Evolutionary conservation across 768 basidiomycete species (phyloP), one percentile per base, ranked within the genome.

Genomic region (Kwoniella botswanensis): DNA sequence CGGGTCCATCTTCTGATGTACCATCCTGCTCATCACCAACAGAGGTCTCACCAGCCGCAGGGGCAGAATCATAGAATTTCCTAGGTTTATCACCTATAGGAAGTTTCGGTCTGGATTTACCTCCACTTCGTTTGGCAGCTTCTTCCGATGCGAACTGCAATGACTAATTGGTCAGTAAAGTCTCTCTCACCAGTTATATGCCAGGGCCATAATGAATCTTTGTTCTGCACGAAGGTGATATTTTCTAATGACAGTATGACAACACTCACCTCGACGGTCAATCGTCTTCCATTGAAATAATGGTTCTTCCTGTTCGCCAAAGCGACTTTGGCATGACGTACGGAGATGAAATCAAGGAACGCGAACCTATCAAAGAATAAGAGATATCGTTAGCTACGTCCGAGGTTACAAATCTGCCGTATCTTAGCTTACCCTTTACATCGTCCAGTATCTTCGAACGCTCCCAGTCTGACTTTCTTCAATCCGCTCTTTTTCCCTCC

Each of bases 391-490:
- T 26, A 26, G 26, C 26, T 26, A 26, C 26, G 26, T 26, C 26
- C 26, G 26, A 26, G 26, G 26, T 4, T 26, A 26, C 26, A 26
- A 26, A 26, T 26, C 26, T 2, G 1, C 3, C 26, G 26, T 26
- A 26, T 26, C 26, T 26, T 26, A 26, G 35, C 87, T 69, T 79
- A 97, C 96, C 96, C 96, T 87, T 98, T 99, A 85, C 96, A 98
- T 64, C 88, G 84, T 10, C 96, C 97, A 60, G 89, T 92, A 83
- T 99, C 96, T 82, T 98, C 94, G 74, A 99, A 99, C 18, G 94
- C 95, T 4, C 94, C 94, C 88, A 99, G 88, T 6, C 96, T 89
- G 35, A 99, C 85, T 80, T 93, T 93, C 71, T 92, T 79, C 71
- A 87, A 76, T 0, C 85, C 85, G 43, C 79, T 82, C 15, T 81